Evolutionary conservation across 2,329 filamentous ascomycete species (phyloP).

Genomic region (Pseudomassariella vexata): DNA sequence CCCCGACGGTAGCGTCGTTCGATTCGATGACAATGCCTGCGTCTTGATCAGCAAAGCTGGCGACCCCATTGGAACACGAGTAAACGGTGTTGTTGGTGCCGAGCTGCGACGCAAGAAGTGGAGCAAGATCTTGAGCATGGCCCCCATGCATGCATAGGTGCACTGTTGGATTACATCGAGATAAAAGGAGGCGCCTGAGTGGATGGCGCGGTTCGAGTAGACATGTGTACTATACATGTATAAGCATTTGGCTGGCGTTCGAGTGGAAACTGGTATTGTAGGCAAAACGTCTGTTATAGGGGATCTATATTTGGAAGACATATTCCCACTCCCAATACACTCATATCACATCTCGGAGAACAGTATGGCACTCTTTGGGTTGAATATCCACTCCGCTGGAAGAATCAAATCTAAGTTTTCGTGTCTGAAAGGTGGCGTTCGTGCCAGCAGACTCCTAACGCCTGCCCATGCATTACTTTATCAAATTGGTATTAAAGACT

Average conservation of each 20-base stretch:
- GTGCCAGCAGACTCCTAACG: conserved; percentile 17
- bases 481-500: conserved; percentile 11
- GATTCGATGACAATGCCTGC: conserved; percentile 97
- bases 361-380: too few relatives aligned
- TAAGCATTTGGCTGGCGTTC: not conserved
- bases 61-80: conserved; percentile 86
- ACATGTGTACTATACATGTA: not conserved
- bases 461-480: conserved; percentile 15
- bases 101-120: conserved; percentile 91
- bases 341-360: too few relatives aligned
- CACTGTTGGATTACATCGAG: too few relatives aligned
- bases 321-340: too few relatives aligned
- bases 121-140: conserved; percentile 97
- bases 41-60: conserved; percentile 96
- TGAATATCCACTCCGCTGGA: too few relatives aligned
- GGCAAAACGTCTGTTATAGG: too few relatives aligned
- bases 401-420: too few relatives aligned
- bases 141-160: conserved; percentile 61
- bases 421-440: too few relatives aligned
- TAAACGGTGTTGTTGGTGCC: conserved; percentile 85
- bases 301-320: too few relatives aligned
- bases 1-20: conserved; percentile 81
- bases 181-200: too few relatives aligned
- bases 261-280: too few relatives aligned
- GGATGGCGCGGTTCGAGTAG: too few relatives aligned